Conservation (phyloP, 2,329 filamentous ascomycete genomes). For the Fusarium falciforme region DNA sequence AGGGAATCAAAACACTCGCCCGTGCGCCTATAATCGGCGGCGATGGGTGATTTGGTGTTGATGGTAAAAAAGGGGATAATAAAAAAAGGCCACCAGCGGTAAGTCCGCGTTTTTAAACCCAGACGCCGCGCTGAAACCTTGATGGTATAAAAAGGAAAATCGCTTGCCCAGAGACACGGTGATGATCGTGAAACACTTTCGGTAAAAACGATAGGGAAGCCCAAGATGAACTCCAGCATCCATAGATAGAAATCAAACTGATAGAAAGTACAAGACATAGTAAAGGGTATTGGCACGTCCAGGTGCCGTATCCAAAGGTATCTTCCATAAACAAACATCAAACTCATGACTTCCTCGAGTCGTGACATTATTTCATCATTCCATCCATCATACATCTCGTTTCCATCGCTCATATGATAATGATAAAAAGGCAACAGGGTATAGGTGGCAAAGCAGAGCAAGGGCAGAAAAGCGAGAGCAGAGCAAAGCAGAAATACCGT, state of each 20-base stretch:
- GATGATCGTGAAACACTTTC: not conserved
- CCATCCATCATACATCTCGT: slow-evolving; percentile 27
- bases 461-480: slow-evolving; percentile 10
- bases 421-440: slow-evolving; percentile 20
- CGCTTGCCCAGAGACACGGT: slow-evolving; percentile 18
- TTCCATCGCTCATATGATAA: slow-evolving; percentile 20
- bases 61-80: not conserved
- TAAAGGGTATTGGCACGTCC: slow-evolving; percentile 25
- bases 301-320: slow-evolving; percentile 21
- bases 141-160: not conserved
- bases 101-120: slow-evolving; percentile 13
- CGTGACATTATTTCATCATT: slow-evolving; percentile 29
- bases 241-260: not conserved
- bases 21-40: slow-evolving; percentile 24
- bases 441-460: slow-evolving; percentile 23
- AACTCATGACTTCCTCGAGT: slow-evolving; percentile 30
- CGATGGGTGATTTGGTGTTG: slow-evolving; percentile 18
- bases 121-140: slow-evolving; percentile 4
- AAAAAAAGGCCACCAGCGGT: not conserved
- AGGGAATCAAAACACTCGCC: slow-evolving; percentile 25
- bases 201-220: slow-evolving; percentile 2
- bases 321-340: slow-evolving; percentile 29
- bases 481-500: slow-evolving; percentile 21
- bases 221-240: slow-evolving; percentile 9
- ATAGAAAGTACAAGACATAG: slow-evolving; percentile 30